phyloP scores from a whole-genome alignment of 2,329 filamentous ascomycete genomes.

The Penicillium sp. region DNA sequence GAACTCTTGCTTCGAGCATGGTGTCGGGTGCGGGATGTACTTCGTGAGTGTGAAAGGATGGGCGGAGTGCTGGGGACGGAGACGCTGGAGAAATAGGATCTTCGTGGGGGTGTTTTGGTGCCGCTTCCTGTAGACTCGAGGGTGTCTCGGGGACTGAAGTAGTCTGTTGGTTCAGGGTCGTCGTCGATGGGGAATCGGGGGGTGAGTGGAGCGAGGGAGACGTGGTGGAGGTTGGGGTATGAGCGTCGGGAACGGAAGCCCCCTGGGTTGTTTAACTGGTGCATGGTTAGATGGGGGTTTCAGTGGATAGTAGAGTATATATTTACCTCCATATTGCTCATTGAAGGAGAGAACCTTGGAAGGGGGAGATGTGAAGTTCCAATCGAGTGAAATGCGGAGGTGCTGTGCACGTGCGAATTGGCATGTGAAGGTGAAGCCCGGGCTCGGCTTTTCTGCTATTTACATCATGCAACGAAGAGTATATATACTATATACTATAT shows the following conservation, averaged over 20 bases:
- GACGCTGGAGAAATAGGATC: constrained; percentile 46
- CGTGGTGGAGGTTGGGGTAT: constrained; percentile 62
- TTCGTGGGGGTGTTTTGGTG: constrained; percentile 34
- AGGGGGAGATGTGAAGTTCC: constrained; percentile 3
- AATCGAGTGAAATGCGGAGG: constrained; percentile 30
- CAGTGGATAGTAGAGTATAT: neutral
- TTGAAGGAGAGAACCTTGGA: constrained; percentile 9
- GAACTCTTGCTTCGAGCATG: constrained; percentile 41
- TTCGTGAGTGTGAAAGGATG: constrained; percentile 49
- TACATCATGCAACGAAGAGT: neutral
- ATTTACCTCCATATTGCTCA: constrained; percentile 32
- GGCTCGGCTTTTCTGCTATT: constrained; percentile 7
- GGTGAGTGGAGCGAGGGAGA: constrained; percentile 65
- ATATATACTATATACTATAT: too few species aligned
- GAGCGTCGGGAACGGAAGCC: constrained; percentile 55
- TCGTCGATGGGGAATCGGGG: constrained; percentile 58
- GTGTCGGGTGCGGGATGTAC: constrained; percentile 40
- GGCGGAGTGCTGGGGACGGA: constrained; percentile 49
- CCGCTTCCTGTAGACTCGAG: constrained; percentile 32
- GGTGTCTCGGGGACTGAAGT: constrained; percentile 30
- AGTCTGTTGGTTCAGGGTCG: constrained; percentile 42
- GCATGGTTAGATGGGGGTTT: neutral
- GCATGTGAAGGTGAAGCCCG: constrained; percentile 31
- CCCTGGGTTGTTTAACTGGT: constrained; percentile 30
- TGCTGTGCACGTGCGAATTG: constrained; percentile 22